phyloP scores from a whole-genome alignment of 2,329 filamentous ascomycete genomes.

The Fusarium globosum region DNA sequence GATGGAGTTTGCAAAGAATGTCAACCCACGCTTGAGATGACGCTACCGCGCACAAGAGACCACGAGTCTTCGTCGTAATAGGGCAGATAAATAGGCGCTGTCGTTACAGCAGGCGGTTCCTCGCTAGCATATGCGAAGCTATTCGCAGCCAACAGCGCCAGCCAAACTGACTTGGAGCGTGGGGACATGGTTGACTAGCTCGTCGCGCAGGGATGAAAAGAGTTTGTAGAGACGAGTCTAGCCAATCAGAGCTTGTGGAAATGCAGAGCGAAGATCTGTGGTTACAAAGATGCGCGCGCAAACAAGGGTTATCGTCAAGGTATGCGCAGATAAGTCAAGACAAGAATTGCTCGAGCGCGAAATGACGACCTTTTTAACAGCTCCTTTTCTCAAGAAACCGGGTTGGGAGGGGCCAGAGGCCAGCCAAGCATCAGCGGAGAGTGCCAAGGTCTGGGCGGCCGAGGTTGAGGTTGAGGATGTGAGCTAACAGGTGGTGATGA shows the following conservation, averaged over 20 bases:
- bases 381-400: slow-evolving; percentile 6
- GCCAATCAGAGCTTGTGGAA: slow-evolving; percentile 13
- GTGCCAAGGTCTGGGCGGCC: slow-evolving; percentile 43
- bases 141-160: slow-evolving; percentile 45
- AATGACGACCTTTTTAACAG: slow-evolving; percentile 27
- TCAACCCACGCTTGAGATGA: slow-evolving; percentile 55
- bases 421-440: slow-evolving; percentile 32
- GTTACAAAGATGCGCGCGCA: not conserved
- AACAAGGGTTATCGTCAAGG: slow-evolving; percentile 5
- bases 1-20: not conserved
- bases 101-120: slow-evolving; percentile 48
- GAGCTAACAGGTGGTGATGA: not conserved
- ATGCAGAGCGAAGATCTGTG: not conserved
- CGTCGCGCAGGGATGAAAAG: slow-evolving; percentile 18
- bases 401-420: slow-evolving; percentile 18
- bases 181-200: slow-evolving; percentile 22
- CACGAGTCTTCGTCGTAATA: slow-evolving; percentile 56
- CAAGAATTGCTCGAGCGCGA: not conserved
- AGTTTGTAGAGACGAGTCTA: not conserved
- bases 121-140: slow-evolving; percentile 34
- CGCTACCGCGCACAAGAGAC: slow-evolving; percentile 58
- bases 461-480: slow-evolving; percentile 19
- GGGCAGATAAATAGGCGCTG: slow-evolving; percentile 59
- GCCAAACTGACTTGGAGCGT: slow-evolving; percentile 26
- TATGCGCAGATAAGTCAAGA: not conserved